Base-by-base conservation (phyloP, 352 stramenopile species). In the Pythium brassicae region DNA sequence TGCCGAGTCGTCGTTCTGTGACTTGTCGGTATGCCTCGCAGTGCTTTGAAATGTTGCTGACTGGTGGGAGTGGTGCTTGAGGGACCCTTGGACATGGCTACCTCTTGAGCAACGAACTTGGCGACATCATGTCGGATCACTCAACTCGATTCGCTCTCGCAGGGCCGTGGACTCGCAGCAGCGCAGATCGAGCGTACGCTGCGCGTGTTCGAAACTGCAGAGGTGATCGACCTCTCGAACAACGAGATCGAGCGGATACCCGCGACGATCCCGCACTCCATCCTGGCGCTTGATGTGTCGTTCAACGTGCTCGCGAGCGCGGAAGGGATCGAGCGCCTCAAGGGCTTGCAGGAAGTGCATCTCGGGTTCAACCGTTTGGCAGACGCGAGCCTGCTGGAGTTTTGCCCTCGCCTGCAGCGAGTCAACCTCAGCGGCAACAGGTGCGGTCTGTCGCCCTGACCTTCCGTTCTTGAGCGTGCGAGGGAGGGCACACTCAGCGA, bases 341-440 rank as follows among this genome's bases (percentile, higher is more conserved):
- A 83, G 57, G 63, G 72, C 53, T 66, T 92, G 14, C 77, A 87
- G 40, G 79, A 90, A 47, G 47, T 89, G 15, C 65, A 92, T 48
- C 53, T 90, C 22, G 74, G 76, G n/a, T 92, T 77, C 48, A 92
- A 90, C 44, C 68, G 79, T 1, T 56, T 90, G 12, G 44, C 59
- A 19, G 79, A 90, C 37, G 78, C 84, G 19, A 83, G 71, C 50
- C 50, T 74, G 11, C 68, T 92, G 39, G 82, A 89, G 66, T 83
- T 77, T 46, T 92, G 82, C 34, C 75, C 76, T 25, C 61, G 69
- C 4, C 61, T 92, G 4, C 63, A 76, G 61, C 73, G 62, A 15
- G 57, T 89, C 39, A 92, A 89, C 35, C 61, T 92, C 23, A 86
- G 77, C 43, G 82, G 82, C 45, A 92, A 92, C 53, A 65, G 82